These are phyloP conservation scores for Phoma herbarum DNA, from an alignment of 2,329 filamentous ascomycete genomes.

Conservation along the genomic window DNA sequence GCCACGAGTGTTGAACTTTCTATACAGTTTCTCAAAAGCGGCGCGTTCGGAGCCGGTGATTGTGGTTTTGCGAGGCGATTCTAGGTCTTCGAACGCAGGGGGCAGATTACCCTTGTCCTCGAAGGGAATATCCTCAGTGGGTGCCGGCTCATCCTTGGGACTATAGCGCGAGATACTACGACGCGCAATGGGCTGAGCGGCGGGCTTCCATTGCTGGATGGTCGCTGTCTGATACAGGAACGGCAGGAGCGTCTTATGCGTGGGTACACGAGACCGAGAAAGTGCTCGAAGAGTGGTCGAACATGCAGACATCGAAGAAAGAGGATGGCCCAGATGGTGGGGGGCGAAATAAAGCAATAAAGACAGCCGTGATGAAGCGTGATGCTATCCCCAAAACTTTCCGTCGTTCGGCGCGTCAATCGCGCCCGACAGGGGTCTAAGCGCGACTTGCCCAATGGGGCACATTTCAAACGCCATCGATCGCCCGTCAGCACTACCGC, in stretches of 20 bases:
- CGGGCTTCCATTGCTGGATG: constrained; percentile 54
- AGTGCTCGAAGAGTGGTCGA: constrained; percentile 43
- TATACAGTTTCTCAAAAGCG: constrained; percentile 49
- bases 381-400: constrained; percentile 14
- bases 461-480: constrained; percentile 9
- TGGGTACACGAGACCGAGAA: constrained; percentile 43
- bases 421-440: constrained; percentile 14
- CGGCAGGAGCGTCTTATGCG: constrained; percentile 61
- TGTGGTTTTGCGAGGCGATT: constrained; percentile 39
- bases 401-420: constrained; percentile 4
- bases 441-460: constrained; percentile 14
- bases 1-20: constrained; percentile 35
- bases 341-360: constrained; percentile 3
- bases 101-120: constrained; percentile 52
- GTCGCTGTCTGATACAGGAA: constrained; percentile 79
- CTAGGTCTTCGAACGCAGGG: constrained; percentile 28
- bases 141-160: constrained; percentile 55
- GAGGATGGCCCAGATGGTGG: neutral
- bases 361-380: constrained; percentile 5
- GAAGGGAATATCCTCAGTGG: constrained; percentile 54
- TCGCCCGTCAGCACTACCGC: constrained; percentile 11
- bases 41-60: constrained; percentile 49
- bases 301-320: constrained; percentile 43
- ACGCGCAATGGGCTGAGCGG: constrained; percentile 29
- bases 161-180: constrained; percentile 36